These are phyloP conservation scores for Colletotrichum nymphaeae DNA, from an alignment of 2,329 filamentous ascomycete species.

Conservation along the genomic window DNA sequence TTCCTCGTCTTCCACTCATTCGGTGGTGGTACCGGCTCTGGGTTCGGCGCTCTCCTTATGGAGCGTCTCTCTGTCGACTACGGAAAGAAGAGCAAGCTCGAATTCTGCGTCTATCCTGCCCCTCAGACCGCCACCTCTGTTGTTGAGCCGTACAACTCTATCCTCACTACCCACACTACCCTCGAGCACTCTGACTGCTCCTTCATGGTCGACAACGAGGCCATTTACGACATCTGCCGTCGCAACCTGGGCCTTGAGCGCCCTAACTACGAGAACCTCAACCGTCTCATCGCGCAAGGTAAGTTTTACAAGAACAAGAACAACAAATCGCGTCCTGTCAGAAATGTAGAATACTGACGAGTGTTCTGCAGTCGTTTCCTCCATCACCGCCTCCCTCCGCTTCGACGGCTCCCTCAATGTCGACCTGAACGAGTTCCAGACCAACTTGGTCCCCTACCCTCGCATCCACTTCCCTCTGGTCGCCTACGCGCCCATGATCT, in stretches of 20 bases:
- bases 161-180: conserved; percentile 98
- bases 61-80: conserved; percentile 99
- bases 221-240: conserved; percentile 99
- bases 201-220: conserved; percentile 99
- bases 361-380: conserved; percentile 81
- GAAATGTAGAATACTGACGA: conserved; percentile 39
- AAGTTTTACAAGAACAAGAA: conserved; percentile 39
- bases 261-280: conserved; percentile 98
- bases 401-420: conserved; percentile 99
- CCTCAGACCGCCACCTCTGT: conserved; percentile 97
- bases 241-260: conserved; percentile 97
- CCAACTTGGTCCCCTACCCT: conserved; percentile 98
- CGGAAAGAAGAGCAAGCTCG: conserved; percentile 99
- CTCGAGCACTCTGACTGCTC: conserved; percentile 99
- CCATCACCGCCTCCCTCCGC: conserved; percentile 97
- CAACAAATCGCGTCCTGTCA: not conserved
- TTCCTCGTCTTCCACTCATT: conserved; percentile 99
- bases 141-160: conserved; percentile 99
- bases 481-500: conserved; percentile 94
- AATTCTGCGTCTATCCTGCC: conserved; percentile 99
- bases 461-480: conserved; percentile 99
- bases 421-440: conserved; percentile 99
- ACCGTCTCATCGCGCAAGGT: conserved; percentile 98
- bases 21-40: conserved; percentile 97
- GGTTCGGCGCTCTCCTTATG: conserved; percentile 98